Evolutionary conservation across 192 early-diverging fungal genomes (phyloP).

Genomic region (Backusella australiensis): DNA sequence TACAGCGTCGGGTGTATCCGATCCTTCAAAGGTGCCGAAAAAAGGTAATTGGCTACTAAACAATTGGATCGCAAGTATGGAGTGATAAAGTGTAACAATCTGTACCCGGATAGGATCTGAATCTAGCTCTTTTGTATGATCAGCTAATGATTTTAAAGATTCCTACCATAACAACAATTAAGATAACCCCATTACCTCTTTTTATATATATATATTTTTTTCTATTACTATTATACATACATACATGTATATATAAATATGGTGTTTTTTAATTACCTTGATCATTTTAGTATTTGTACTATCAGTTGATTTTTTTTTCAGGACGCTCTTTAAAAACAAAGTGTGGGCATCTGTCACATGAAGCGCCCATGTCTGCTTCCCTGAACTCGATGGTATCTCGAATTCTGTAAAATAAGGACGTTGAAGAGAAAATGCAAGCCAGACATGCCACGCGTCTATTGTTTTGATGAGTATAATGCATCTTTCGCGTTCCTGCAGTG

Average conservation of each 20-base stretch:
- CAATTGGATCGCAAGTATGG: conserved; percentile 2
- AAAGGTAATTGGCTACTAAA: not conserved
- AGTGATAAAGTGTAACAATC: not conserved
- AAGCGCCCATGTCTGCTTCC: not conserved
- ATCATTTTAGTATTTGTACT: not conserved
- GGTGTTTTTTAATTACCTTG: not conserved
- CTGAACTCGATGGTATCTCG: not conserved
- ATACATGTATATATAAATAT: not conserved
- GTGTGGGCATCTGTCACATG: not conserved
- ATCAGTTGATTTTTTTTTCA: conserved; percentile 1
- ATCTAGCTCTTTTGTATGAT: conserved; percentile 5
- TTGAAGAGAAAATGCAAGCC: conserved; percentile 2
- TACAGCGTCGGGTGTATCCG: not conserved
- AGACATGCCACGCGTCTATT: conserved; percentile 10
- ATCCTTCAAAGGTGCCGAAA: not conserved
- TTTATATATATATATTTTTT: not conserved
- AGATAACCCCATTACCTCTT: not conserved
- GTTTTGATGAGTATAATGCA: not conserved
- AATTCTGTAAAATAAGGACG: conserved; percentile 2
- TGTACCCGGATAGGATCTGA: not conserved
- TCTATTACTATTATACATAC: not conserved
- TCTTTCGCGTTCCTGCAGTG: not conserved
- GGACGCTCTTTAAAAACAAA: conserved; percentile 7
- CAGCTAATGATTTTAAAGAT: conserved; percentile 5
- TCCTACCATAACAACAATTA: conserved; percentile 7